Base-by-base conservation (phyloP, 768 basidiomycete species). In the Nevesoporus exiguus region DNA sequence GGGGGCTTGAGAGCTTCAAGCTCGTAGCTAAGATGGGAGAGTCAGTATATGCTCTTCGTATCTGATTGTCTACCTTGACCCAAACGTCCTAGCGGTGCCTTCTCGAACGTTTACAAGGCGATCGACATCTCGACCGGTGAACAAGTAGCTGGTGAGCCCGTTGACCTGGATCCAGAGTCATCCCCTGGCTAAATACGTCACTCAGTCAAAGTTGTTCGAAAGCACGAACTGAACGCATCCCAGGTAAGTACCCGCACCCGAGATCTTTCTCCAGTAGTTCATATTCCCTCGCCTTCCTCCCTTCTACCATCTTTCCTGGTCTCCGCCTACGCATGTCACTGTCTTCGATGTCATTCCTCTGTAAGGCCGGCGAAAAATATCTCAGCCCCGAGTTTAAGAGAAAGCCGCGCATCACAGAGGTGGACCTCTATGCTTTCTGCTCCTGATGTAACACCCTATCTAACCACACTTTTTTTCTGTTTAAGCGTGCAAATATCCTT, bases 51-150 rank as follows among this genome's bases (percentile, higher is more conserved):
- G 8, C 4, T 5, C 24, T 27, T 33, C 45, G 51, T 49, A 52
- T 33, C 41, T 42, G 52, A 51, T 47, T 52, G 44, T 42, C 50
- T 44, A 33, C 34, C 53, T 51, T 55, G 46, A 69, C 63, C 40
- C 37, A 39, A 50, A 55, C 36, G 52, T 70, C 55, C 30, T 63
- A 91, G 86, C 64, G 96, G 96, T 55, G 96, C 96, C 40, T 99
- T 99, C 70, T 98, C 95, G n/a, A 93, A 97, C 67, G 96, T 99
- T 9, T 99, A 96, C 80, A 91, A 90, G 68, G 96, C 93, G 14
- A 62, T 88, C 51, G 90, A 98, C 68, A 77, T 82, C 45, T 74
- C 77, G 34, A 86, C 85, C 11, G 85, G 85, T 39, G 80, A 85
- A 64, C 88, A 85, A 70, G 87, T 94, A 41, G 95, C 95, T 60